These are phyloP conservation scores for Eurotiales sp. DNA, from an alignment of 2,329 filamentous ascomycete species.

Conservation along the genomic window DNA sequence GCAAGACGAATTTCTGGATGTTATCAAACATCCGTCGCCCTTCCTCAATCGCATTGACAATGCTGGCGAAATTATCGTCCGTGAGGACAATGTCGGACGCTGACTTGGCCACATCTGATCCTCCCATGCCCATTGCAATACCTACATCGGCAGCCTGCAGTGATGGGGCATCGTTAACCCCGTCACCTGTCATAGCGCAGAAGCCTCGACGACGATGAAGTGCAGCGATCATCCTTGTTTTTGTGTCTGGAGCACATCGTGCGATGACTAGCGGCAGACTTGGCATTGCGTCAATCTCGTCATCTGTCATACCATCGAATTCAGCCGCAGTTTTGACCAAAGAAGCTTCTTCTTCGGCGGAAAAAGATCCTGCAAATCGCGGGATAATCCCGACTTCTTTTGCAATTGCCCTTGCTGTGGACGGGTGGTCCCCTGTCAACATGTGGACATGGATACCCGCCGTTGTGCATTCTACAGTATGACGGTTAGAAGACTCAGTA, in stretches of 20 bases:
- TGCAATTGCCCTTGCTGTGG: slow-evolving; percentile 55
- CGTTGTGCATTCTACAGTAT: slow-evolving; percentile 41
- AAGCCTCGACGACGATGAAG: slow-evolving; percentile 72
- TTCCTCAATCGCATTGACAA: slow-evolving; percentile 77
- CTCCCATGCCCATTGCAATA: slow-evolving; percentile 82
- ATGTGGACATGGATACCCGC: slow-evolving; percentile 58
- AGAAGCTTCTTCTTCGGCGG: slow-evolving; percentile 44
- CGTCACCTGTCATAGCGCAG: slow-evolving; percentile 85
- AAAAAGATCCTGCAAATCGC: slow-evolving; percentile 41
- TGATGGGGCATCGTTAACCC: slow-evolving; percentile 81
- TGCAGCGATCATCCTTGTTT: slow-evolving; percentile 87
- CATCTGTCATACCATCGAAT: slow-evolving; percentile 52
- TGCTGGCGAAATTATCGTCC: slow-evolving; percentile 84
- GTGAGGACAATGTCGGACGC: slow-evolving; percentile 61
- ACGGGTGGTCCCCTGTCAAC: slow-evolving; percentile 56
- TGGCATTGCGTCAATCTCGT: slow-evolving; percentile 61
- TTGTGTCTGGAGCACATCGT: slow-evolving; percentile 78
- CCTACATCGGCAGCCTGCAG: slow-evolving; percentile 78
- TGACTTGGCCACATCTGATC: slow-evolving; percentile 80
- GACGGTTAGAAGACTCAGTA: slow-evolving; percentile 11
- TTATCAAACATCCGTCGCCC: slow-evolving; percentile 84
- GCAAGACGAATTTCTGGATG: slow-evolving; percentile 82
- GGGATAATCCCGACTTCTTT: slow-evolving; percentile 56
- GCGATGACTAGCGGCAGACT: slow-evolving; percentile 78
- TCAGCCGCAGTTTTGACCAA: slow-evolving; percentile 56